phyloP scores from a whole-genome alignment of 306 rosid species.

The Hippophae gyantsensis region DNA sequence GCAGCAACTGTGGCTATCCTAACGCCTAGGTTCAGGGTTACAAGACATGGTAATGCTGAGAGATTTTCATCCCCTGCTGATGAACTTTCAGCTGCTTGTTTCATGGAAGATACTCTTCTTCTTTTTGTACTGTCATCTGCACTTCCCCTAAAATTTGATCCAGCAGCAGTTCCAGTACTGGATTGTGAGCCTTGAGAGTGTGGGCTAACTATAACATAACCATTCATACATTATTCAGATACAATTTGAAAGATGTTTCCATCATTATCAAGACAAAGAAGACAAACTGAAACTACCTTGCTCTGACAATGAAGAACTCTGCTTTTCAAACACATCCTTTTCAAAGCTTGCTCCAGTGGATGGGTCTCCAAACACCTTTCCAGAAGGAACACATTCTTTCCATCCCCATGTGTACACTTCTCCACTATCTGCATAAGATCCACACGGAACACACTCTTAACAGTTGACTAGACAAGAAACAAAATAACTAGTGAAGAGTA shows the following conservation, averaged over 20 bases:
- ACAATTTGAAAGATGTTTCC: slow-evolving; percentile 12
- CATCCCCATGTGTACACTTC: slow-evolving; percentile 96
- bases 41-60: slow-evolving; percentile 80
- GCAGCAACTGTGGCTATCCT: slow-evolving; percentile 77
- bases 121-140: slow-evolving; percentile 78
- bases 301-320: slow-evolving; percentile 42
- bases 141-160: slow-evolving; percentile 26
- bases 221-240: slow-evolving; percentile 22
- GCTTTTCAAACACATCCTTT: slow-evolving; percentile 53
- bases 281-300: slow-evolving; percentile 47
- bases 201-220: slow-evolving; percentile 55
- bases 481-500: not conserved
- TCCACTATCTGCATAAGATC: slow-evolving; percentile 44
- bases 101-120: slow-evolving; percentile 60
- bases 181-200: slow-evolving; percentile 54
- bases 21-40: slow-evolving; percentile 66
- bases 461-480: not conserved
- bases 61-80: slow-evolving; percentile 67
- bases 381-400: slow-evolving; percentile 97
- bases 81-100: slow-evolving; percentile 67
- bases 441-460: slow-evolving; percentile 4
- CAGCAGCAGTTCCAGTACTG: slow-evolving; percentile 35
- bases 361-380: slow-evolving; percentile 60
- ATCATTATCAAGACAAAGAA: slow-evolving; percentile 20
- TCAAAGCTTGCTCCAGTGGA: slow-evolving; percentile 35